Evolutionary conservation across 805 yeast species (phyloP).

Genomic region (Candida sonorensis): DNA sequence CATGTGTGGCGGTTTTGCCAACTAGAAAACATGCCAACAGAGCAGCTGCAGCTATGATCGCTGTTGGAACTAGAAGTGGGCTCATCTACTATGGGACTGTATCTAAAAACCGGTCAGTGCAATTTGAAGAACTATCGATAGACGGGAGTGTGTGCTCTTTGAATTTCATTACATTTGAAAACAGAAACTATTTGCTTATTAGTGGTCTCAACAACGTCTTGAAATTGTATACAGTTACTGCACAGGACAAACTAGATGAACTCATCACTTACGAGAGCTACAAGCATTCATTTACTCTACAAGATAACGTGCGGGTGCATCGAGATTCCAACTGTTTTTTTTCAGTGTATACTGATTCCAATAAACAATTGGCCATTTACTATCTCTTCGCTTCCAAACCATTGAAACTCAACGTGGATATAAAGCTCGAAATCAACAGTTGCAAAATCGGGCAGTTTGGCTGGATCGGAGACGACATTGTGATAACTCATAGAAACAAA

Average conservation of each 20-base stretch:
- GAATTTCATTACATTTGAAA: conserved; percentile 1
- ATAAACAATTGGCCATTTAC: conserved; percentile 7
- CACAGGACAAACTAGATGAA: conserved; percentile 1
- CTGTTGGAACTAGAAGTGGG: conserved; percentile 2
- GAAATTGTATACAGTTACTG: conserved; percentile 4
- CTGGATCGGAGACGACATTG: conserved; percentile 3
- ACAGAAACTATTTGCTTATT: conserved; percentile 5
- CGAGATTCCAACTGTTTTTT: conserved; percentile 5
- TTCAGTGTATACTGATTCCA: conserved; percentile 6
- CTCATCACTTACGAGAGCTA: conserved; percentile 7
- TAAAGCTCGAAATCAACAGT: conserved; percentile 1
- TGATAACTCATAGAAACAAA: too few relatives aligned
- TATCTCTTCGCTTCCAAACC: conserved; percentile 8
- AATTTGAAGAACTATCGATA: too few relatives aligned
- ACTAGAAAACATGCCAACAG: neutral
- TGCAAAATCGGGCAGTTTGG: conserved; percentile 6
- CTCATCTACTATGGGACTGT: too few relatives aligned
- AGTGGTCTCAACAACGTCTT: conserved; percentile 10
- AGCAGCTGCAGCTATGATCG: neutral
- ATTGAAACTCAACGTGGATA: conserved; percentile 1
- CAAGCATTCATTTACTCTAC: conserved; percentile 5
- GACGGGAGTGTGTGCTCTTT: conserved; percentile 11
- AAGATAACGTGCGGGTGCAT: conserved; percentile 9
- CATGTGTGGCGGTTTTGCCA: neutral
- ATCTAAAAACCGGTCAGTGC: too few relatives aligned